Percentiles rank a stretch among this genome's conserved stretches.
These are phyloP conservation scores for Penicillium odoratum DNA, from an alignment of 495 filamentous ascomycete species.

Conservation along the genomic window DNA sequence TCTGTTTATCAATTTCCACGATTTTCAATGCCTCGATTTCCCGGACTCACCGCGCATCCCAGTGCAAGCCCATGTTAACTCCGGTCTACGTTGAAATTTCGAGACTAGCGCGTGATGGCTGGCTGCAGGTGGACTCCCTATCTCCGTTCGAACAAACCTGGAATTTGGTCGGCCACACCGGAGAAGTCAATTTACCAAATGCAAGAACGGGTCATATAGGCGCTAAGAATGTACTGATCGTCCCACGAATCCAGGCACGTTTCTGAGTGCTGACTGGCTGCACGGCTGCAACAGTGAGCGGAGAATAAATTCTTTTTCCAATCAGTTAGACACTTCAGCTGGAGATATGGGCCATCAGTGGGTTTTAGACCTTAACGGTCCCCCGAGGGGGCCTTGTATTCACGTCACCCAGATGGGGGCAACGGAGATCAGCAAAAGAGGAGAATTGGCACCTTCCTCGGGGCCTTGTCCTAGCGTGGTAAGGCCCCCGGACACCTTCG, in stretches of 20 bases:
- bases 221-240: background rate
- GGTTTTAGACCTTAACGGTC: conserved; percentile 14
- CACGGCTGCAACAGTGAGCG: background rate
- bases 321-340: conserved; percentile 1
- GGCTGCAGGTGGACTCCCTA: conserved; percentile 20
- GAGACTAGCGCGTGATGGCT: conserved; percentile 29
- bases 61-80: conserved; percentile 14
- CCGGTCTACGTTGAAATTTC: conserved; percentile 23
- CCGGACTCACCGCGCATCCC: conserved; percentile 8
- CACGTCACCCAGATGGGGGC: conserved; percentile 4
- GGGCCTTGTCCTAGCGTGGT: conserved; percentile 18
- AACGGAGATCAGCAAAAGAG: background rate
- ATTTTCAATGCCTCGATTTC: conserved; percentile 1
- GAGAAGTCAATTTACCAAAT: background rate
- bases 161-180: background rate
- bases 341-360: background rate
- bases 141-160: background rate
- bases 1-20: background rate
- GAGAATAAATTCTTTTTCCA: conserved; percentile 3
- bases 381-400: conserved; percentile 14
- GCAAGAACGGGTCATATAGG: background rate
- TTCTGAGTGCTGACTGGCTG: conserved; percentile 18
- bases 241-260: conserved; percentile 15
- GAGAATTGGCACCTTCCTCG: background rate
- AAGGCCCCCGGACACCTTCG: conserved; percentile 5